A percentile compares a stretch with the other conserved stretches of the same genome.
phyloP scores from a whole-genome alignment of 2,329 filamentous ascomycete species.

The Pseudophaeomoniella oleicola region DNA sequence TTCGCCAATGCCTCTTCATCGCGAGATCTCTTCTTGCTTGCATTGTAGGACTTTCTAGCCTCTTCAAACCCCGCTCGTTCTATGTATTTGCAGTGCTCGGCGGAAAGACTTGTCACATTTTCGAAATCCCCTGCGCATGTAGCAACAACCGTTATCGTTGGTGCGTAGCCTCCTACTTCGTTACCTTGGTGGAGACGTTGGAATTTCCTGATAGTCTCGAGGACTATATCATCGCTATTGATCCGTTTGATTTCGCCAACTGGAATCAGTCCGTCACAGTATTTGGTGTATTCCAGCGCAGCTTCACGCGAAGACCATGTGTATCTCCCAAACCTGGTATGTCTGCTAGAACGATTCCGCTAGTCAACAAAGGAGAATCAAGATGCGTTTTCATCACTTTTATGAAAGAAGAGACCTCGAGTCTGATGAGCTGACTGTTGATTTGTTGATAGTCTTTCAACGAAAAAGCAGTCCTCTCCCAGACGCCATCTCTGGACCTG shows the following conservation, averaged over 20 bases:
- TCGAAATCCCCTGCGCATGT: background rate
- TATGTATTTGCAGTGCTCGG: background rate
- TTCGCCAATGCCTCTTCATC: background rate
- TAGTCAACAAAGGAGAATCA: constrained; percentile 16
- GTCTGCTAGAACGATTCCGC: constrained; percentile 20
- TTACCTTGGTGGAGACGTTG: background rate
- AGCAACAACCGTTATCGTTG: background rate
- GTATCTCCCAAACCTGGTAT: constrained; percentile 21
- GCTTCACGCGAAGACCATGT: constrained; percentile 20
- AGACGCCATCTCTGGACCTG: constrained; percentile 11
- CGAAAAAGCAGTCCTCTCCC: constrained; percentile 16
- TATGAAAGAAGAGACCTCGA: constrained; percentile 21
- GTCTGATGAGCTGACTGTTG: constrained; percentile 18
- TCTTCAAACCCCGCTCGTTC: background rate
- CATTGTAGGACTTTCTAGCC: background rate
- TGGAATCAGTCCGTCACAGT: constrained; percentile 20
- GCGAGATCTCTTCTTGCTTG: background rate
- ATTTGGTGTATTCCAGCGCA: constrained; percentile 20
- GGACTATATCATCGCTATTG: constrained; percentile 13
- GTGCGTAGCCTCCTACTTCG: background rate
- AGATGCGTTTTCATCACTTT: constrained; percentile 18
- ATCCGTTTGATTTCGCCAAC: constrained; percentile 20
- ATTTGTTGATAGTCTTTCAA: constrained; percentile 16
- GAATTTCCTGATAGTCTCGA: background rate
- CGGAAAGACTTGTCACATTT: background rate